Evolutionary conservation across 2,329 filamentous ascomycete species (phyloP), one percentile per base, ranked within the genome.

Genomic region (Aspergillus brasiliensis): DNA sequence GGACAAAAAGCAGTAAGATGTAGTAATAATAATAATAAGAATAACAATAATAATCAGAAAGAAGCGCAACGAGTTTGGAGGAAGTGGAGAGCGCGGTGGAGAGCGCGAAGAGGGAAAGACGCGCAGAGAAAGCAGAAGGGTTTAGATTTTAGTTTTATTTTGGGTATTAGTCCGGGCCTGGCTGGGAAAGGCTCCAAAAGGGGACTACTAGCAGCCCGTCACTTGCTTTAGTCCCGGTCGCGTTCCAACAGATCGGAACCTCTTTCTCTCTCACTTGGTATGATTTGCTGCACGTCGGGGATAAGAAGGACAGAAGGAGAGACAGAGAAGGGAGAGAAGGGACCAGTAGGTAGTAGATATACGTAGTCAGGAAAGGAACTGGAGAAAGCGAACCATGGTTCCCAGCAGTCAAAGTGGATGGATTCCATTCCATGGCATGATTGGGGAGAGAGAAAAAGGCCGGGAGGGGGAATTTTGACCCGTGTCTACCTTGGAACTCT

Each of bases 191-290:
- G 38, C 31, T 34, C 31, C 31, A 34, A 34, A 34, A 34, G 31
- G 31, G 31, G 13, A 34, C 31, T 34, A 34, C 52, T 48, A 48
- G 25, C 10, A 57, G 55, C 25, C 47, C 31, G 49, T 58, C 56
- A 51, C 56, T 54, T 46, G 52, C 51, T 42, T 57, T 58, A 57
- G 54, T 19, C 31, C 44, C 47, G 42, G 61, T 53, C 38, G 53
- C 51, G 61, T 66, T 66, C 65, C 65, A 66, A 55, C 52, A 60
- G 56, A 42, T 54, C 63, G 65, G 65, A 65, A 66, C 62, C 62
- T 61, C 49, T 27, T 57, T 56, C 10, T 3, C 28, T 10, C 10
- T 11, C 11, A 1, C 11, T 34, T 13, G 10, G n/a, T n/a, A n/a
- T n/a, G n/a, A 13, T 5, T 34, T 15, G 11, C 31, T 2, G 31